phyloP scores from a whole-genome alignment of 2,329 filamentous ascomycete genomes.

The Penicillium digitatum region DNA sequence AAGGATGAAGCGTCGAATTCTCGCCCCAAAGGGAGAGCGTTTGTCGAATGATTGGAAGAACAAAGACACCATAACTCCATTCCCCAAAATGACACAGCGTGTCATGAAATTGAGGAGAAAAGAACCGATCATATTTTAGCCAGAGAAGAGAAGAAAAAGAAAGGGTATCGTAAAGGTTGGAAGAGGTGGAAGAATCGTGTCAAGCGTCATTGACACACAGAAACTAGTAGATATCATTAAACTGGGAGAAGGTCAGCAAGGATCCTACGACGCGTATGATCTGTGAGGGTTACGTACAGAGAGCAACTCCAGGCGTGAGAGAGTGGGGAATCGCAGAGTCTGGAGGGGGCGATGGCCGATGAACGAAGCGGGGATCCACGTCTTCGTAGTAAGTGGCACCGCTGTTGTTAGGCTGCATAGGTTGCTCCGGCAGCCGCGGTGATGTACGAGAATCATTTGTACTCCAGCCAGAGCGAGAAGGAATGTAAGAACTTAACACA shows the following conservation, averaged over 20 bases:
- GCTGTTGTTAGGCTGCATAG: conserved; percentile 4
- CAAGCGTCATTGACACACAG: conserved; percentile 1
- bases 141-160: conserved; percentile 10
- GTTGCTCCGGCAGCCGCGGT: conserved; percentile 10
- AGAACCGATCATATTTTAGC: conserved; percentile 9
- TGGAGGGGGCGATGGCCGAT: conserved; percentile 28
- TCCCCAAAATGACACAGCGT: conserved; percentile 12
- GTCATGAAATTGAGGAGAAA: conserved; percentile 10
- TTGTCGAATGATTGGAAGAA: background rate
- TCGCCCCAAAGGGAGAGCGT: background rate
- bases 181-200: conserved; percentile 6
- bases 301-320: conserved; percentile 36
- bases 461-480: conserved; percentile 46
- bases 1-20: background rate
- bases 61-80: conserved; percentile 14
- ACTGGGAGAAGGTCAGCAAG: conserved; percentile 69
- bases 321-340: conserved; percentile 32
- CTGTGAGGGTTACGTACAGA: conserved; percentile 37
- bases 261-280: conserved; percentile 56
- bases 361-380: conserved; percentile 78
- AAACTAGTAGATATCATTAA: conserved; percentile 58
- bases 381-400: conserved; percentile 76
- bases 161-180: conserved; percentile 21
- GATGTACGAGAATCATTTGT: conserved; percentile 17
- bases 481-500: conserved; percentile 36